Base-by-base conservation (phyloP, 129 eudicot species). In the Silybum marianum region DNA sequence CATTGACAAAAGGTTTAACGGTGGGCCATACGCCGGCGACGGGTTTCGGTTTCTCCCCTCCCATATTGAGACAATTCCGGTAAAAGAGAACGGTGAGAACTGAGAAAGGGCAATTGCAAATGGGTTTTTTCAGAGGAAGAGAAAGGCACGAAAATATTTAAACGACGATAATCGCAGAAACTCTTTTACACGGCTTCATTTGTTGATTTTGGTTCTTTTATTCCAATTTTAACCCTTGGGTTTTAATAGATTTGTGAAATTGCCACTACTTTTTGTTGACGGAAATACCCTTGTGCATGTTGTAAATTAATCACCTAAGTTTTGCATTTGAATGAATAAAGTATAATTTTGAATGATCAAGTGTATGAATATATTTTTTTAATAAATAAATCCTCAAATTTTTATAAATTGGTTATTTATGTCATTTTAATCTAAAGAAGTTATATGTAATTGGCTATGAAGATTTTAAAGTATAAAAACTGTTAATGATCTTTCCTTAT, bases 21-120 rank as follows among this genome's bases (percentile, higher is more conserved):
- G 81, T 70, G 3, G 77, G 75, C 86, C 86, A 82, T 14, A 76
- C 78, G 22, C 72, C 78, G 19, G 14, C 83, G 28, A 26, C 4
- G 2, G 39, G 13, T 11, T 60, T 60, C 79, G 24, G 54, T 38
- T 81, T 71, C 40, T 32, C 79, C 74, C 34, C 75, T 62, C n/a
- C 51, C 67, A 30, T 24, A 28, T 13, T 62, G 28, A 62, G 69
- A 21, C 26, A 62, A 62, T 62, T 65, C 69, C 69, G 26, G 69
- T 65, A 2, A 62, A 21, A 62, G 28, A 21, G 7, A 60, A 62
- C 10, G 5, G 63, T 3, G 24, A 3, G 9, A 62, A 10, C 0
- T 4, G 65, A 51, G 14, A 19, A 51, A 16, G 7, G 46, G 12
- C 5, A 46, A 48, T 48, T 54, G 63, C 9, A 54, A 16, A 22